Conservation (phyloP, 176 grass and related monocot genomes). For the Oryza coarctata region DNA sequence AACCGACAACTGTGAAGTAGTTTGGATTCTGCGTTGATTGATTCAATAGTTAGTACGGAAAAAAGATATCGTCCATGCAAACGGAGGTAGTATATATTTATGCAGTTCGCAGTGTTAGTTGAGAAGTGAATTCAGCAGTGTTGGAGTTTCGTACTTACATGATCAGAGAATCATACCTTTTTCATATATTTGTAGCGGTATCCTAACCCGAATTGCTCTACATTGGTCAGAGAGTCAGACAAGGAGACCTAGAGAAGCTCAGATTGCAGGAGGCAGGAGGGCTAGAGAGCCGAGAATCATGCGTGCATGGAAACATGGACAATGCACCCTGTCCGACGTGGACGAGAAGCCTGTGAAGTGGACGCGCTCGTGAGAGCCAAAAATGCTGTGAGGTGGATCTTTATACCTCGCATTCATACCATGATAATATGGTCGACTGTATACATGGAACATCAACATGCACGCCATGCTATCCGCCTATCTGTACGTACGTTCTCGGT, state of each 20-base stretch:
- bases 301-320: constrained; percentile 9
- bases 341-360: constrained; percentile 58
- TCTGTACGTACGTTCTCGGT: constrained; percentile 1
- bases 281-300: constrained; percentile 4
- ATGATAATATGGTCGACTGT: neutral
- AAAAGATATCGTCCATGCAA: neutral
- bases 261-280: neutral
- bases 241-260: neutral
- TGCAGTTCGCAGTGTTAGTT: neutral
- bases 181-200: neutral
- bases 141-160: neutral
- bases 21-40: neutral
- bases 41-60: neutral
- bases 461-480: too few species aligned
- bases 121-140: neutral
- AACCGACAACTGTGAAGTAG: neutral
- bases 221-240: constrained; percentile 23
- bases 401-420: constrained; percentile 42
- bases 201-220: neutral
- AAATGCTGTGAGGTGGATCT: constrained; percentile 81
- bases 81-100: too few species aligned
- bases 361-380: constrained; percentile 62
- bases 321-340: constrained; percentile 37
- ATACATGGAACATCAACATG: neutral
- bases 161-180: neutral